Conservation (phyloP, 345 rosid species). For the Euclidium syriacum region DNA sequence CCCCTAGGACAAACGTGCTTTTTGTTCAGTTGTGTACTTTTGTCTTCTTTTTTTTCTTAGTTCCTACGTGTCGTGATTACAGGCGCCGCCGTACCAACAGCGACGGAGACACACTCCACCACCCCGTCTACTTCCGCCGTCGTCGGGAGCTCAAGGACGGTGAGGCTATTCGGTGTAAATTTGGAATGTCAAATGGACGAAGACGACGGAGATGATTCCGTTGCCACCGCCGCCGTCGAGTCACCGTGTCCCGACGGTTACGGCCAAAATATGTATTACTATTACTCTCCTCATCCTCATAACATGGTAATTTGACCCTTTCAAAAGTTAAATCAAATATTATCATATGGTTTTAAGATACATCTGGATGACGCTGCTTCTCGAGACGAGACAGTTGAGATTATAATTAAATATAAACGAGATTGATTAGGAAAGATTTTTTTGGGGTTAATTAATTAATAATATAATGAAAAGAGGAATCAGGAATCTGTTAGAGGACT, state of each 20-base stretch:
- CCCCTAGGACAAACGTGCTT: slow-evolving; percentile 23
- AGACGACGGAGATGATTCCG: slow-evolving; percentile 36
- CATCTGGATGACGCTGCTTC: slow-evolving; percentile 15
- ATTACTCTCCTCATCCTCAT: slow-evolving; percentile 26
- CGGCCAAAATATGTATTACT: slow-evolving; percentile 35
- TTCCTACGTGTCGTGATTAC: slow-evolving; percentile 24
- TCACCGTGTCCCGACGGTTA: slow-evolving; percentile 46
- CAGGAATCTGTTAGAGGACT: slow-evolving; percentile 30
- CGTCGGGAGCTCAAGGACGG: slow-evolving; percentile 49
- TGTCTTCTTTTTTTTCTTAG: not conserved
- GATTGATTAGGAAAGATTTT: slow-evolving; percentile 16
- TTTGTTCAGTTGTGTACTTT: slow-evolving; percentile 17
- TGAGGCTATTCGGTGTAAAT: slow-evolving; percentile 87
- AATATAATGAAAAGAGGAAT: slow-evolving; percentile 5
- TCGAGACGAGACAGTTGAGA: slow-evolving; percentile 26
- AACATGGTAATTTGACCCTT: slow-evolving; percentile 23
- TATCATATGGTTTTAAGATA: slow-evolving; percentile 26
- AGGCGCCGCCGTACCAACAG: slow-evolving; percentile 25
- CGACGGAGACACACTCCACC: slow-evolving; percentile 15
- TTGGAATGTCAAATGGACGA: slow-evolving; percentile 71
- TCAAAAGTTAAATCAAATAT: slow-evolving; percentile 1
- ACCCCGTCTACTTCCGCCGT: slow-evolving; percentile 18
- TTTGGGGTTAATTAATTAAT: not conserved
- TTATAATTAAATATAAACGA: slow-evolving; percentile 8
- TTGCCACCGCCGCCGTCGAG: slow-evolving; percentile 12